Conservation (phyloP, 176 grass and related monocot species). For the Ampelocalamus luodianensis region DNA sequence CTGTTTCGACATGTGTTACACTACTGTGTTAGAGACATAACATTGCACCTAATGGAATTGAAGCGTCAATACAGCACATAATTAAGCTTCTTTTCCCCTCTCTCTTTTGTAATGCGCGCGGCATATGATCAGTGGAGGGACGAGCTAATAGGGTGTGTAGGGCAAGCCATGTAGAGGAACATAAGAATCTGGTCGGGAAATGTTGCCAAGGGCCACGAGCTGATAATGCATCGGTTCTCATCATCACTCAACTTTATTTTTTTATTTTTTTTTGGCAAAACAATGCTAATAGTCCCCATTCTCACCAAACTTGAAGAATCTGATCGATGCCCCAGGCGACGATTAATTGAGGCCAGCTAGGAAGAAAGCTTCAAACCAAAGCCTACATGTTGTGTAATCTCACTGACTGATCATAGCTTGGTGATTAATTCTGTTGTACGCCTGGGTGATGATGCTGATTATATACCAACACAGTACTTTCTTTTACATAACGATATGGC, state of each 20-base stretch:
- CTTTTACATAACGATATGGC: background rate
- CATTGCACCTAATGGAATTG: slow-evolving; percentile 46
- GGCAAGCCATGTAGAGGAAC: slow-evolving; percentile 26
- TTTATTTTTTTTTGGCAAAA: background rate
- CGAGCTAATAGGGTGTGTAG: slow-evolving; percentile 15
- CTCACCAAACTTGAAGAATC: slow-evolving; percentile 27
- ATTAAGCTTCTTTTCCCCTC: background rate
- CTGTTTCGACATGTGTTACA: background rate
- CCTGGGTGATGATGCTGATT: background rate
- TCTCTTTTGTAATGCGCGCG: background rate
- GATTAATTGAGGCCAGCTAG: background rate
- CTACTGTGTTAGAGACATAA: slow-evolving; percentile 36
- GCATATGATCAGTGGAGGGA: slow-evolving; percentile 40
- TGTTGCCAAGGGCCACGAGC: slow-evolving; percentile 19
- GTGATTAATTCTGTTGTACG: background rate
- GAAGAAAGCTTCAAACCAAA: slow-evolving; percentile 9
- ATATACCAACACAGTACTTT: background rate
- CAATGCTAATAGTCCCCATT: background rate
- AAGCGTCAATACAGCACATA: slow-evolving; percentile 14
- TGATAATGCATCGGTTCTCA: slow-evolving; percentile 17
- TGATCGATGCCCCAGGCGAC: background rate
- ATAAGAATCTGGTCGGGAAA: slow-evolving; percentile 42
- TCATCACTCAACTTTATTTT: slow-evolving; percentile 18
- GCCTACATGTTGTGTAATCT: background rate
- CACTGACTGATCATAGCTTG: background rate